phyloP scores from a whole-genome alignment of 805 yeast genomes.

The Cyberlindnera euphorbiiphila region DNA sequence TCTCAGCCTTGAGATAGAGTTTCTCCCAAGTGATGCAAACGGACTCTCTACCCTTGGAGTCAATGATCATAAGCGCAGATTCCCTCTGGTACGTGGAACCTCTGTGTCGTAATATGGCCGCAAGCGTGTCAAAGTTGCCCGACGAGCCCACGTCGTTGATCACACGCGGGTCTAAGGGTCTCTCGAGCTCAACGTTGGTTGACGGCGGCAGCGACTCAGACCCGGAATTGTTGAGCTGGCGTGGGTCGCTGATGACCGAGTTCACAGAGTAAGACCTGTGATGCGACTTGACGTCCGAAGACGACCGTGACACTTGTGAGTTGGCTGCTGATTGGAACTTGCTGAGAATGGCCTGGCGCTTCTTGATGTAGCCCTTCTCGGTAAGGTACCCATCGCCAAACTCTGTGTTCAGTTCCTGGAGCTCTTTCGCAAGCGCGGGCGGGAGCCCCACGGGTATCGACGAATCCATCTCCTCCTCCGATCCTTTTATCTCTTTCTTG shows the following conservation, averaged over 20 bases:
- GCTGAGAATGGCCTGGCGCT: slow-evolving; percentile 41
- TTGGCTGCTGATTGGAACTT: not conserved
- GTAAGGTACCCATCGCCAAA: slow-evolving; percentile 69
- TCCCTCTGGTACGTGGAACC: slow-evolving; percentile 64
- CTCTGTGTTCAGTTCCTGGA: slow-evolving; percentile 44
- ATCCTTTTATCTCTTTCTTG: too few species aligned
- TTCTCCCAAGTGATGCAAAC: slow-evolving; percentile 85
- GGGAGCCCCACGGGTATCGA: slow-evolving; percentile 26
- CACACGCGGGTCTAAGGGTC: slow-evolving; percentile 61
- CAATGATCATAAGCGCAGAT: slow-evolving; percentile 68
- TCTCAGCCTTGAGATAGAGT: slow-evolving; percentile 75
- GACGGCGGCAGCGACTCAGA: slow-evolving; percentile 33
- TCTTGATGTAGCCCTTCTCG: slow-evolving; percentile 65
- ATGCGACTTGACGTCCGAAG: slow-evolving; percentile 15
- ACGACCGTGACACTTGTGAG: slow-evolving; percentile 7
- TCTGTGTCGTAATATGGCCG: slow-evolving; percentile 68
- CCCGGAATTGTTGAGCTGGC: slow-evolving; percentile 15
- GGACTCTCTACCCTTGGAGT: slow-evolving; percentile 76
- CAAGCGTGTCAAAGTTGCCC: slow-evolving; percentile 56
- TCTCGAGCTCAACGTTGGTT: slow-evolving; percentile 22
- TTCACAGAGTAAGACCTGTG: slow-evolving; percentile 26
- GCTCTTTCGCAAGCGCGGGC: slow-evolving; percentile 17
- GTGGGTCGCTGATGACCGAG: slow-evolving; percentile 26
- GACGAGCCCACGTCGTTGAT: slow-evolving; percentile 33
- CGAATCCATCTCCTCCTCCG: too few species aligned